Percentiles rank a stretch among this genome's conserved stretches.
These are phyloP conservation scores for Combretum micranthum DNA, from an alignment of 345 rosid genomes.

Conservation along the genomic window DNA sequence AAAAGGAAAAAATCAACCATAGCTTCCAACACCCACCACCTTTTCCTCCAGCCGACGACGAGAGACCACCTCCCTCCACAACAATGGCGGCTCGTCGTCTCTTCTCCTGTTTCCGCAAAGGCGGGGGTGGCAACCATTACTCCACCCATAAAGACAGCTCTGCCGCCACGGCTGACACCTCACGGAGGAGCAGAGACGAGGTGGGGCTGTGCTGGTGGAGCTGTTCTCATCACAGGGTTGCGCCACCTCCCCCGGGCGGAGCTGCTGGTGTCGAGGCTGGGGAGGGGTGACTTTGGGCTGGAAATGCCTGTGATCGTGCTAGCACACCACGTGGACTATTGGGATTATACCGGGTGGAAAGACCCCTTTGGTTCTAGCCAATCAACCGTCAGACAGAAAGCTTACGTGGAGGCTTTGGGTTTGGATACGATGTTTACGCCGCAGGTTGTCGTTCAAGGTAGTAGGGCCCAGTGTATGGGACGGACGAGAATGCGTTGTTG, in stretches of 20 bases:
- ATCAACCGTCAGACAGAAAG: constrained; percentile 86
- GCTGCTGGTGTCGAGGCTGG: constrained; percentile 72
- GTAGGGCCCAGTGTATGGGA: constrained; percentile 50
- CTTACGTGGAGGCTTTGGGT: constrained; percentile 72
- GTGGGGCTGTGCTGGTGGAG: constrained; percentile 67
- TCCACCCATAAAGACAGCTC: constrained; percentile 9
- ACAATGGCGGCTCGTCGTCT: constrained; percentile 57
- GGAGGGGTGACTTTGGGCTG: constrained; percentile 74
- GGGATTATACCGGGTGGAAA: constrained; percentile 96
- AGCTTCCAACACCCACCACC: not conserved
- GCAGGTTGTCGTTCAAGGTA: constrained; percentile 70
- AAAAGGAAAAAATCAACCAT: no score
- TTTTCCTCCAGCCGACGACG: constrained; percentile 5
- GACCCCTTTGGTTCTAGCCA: constrained; percentile 79
- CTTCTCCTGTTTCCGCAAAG: constrained; percentile 54
- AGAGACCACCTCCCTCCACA: constrained; percentile 15
- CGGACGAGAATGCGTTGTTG: constrained; percentile 57
- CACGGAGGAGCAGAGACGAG: constrained; percentile 34
- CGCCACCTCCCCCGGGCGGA: constrained; percentile 72
- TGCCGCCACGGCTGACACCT: constrained; percentile 24
- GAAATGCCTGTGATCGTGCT: constrained; percentile 54
- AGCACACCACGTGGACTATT: constrained; percentile 78
- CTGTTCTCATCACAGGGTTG: constrained; percentile 93
- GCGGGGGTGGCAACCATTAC: constrained; percentile 11
- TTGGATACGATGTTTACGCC: constrained; percentile 92